Conservation (phyloP, 1,139 yeast genomes). For the Suhomyces bolitotheri region DNA sequence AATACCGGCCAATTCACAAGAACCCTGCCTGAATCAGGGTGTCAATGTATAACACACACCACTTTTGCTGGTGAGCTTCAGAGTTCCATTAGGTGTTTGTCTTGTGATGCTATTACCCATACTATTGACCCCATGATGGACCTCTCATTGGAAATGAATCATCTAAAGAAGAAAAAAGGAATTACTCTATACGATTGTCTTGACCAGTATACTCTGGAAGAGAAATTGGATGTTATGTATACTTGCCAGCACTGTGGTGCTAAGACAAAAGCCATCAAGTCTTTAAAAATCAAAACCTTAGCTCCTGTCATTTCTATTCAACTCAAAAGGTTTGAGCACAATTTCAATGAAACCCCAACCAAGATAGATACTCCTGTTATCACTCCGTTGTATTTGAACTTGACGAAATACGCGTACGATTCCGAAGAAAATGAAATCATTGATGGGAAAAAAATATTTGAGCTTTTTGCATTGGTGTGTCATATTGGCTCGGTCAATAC, state of each 20-base stretch:
- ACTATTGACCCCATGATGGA: conserved; percentile 92
- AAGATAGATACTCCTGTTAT: conserved; percentile 76
- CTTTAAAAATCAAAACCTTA: conserved; percentile 61
- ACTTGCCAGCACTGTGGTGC: conserved; percentile 66
- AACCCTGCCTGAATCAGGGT: conserved; percentile 26
- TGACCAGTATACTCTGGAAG: conserved; percentile 72
- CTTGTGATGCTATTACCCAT: conserved; percentile 62
- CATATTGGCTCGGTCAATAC: conserved; percentile 93
- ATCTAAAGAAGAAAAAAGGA: conserved; percentile 27
- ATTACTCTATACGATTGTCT: conserved; percentile 62
- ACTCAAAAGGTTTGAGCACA: conserved; percentile 84
- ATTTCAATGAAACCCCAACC: conserved; percentile 53
- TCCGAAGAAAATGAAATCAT: conserved; percentile 17
- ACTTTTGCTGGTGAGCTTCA: conserved; percentile 74
- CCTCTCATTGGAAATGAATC: conserved; percentile 70
- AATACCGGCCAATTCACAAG: conserved; percentile 7
- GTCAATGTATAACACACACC: conserved; percentile 81
- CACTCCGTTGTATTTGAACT: conserved; percentile 70
- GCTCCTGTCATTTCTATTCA: conserved; percentile 85
- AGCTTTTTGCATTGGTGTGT: conserved; percentile 80
- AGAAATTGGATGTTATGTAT: conserved; percentile 72
- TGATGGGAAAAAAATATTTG: conserved; percentile 53
- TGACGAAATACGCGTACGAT: conserved; percentile 59
- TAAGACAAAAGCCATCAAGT: conserved; percentile 66
- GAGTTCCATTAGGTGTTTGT: conserved; percentile 71